Conservation (phyloP, 2,329 filamentous ascomycete genomes). For the Lachnellula cervina region DNA sequence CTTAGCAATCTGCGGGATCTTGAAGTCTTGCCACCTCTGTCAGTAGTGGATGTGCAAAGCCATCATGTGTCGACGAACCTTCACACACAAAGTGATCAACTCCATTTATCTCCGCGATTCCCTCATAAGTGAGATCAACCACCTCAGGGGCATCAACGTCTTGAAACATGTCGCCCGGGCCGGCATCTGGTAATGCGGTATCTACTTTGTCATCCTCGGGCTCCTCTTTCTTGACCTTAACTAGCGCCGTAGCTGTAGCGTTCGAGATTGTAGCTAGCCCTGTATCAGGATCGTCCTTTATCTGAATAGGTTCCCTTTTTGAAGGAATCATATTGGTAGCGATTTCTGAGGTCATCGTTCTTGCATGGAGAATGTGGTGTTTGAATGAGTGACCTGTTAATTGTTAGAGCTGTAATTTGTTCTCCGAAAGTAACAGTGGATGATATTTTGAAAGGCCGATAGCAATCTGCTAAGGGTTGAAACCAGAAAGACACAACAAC, state of each 20-base stretch:
- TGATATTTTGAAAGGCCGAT: no score
- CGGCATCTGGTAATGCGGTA: constrained; percentile 8
- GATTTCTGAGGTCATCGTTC: background rate
- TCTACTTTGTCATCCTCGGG: constrained; percentile 16
- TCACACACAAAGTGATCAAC: constrained; percentile 25
- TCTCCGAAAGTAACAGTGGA: no score
- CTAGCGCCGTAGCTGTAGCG: background rate
- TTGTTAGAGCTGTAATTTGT: background rate
- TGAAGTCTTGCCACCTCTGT: constrained; percentile 21
- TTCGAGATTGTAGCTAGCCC: background rate
- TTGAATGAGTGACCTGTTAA: background rate
- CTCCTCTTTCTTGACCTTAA: constrained; percentile 15
- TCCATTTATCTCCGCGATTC: constrained; percentile 21
- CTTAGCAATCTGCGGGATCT: constrained; percentile 26
- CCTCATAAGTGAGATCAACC: constrained; percentile 22
- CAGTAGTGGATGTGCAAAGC: background rate
- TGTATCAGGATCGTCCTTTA: constrained; percentile 2
- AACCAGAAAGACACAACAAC: no score
- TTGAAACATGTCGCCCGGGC: constrained; percentile 23
- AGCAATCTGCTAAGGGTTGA: no score
- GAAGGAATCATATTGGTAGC: background rate
- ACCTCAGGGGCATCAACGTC: constrained; percentile 25
- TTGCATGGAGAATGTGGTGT: background rate
- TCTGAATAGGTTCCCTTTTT: background rate
- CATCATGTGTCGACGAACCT: constrained; percentile 12